Base-by-base conservation (phyloP, 108 stramenopile genomes). In the Skeletonema menzelii region DNA sequence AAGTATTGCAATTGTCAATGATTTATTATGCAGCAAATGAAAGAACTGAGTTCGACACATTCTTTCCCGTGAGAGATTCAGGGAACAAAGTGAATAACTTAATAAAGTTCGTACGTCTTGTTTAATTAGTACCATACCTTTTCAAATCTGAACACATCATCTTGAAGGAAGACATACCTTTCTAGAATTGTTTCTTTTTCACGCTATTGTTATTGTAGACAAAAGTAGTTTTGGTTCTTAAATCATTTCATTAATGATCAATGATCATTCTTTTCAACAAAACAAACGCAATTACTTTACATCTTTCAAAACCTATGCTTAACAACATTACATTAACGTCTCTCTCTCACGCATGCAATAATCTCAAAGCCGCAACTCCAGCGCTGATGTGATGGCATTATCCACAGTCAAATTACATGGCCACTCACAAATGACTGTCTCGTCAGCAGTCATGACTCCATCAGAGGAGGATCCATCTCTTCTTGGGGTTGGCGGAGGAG, bases 321-420 rank as follows among this genome's bases (percentile, higher is more conserved):
- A n/a, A 53, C 49, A 53, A 22, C 22, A 53, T 22, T 22, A 22
- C 19, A 5, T 2, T n/a, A 42, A 15, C 15, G 3, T n/a, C 40
- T 15, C 40, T 42, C 40, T 20, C 49, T 53, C 49, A n/a, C n/a
- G n/a, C n/a, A n/a, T n/a, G n/a, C n/a, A n/a, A n/a, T n/a, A n/a
- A n/a, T 53, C 49, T 19, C 46, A 53, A 15, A 65, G 55, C 0
- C 26, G 34, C 59, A 49, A 31, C 35, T 67, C 67, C 63, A 77
- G 56, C 20, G 84, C 81, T 14, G 75, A 64, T 44, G 83, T 85
- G 46, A 90, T 80, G 15, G 89, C 86, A 77, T 72, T 88, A 63
- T 90, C 89, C 59, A 90, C 84, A 14, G 85, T 76, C 56, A 90
- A 46, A 72, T 88, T 88, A 58, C 83, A 86, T 15, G 89, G 89